Conservation (phyloP, 352 stramenopile species). For the Phytophthora agathidicida region DNA sequence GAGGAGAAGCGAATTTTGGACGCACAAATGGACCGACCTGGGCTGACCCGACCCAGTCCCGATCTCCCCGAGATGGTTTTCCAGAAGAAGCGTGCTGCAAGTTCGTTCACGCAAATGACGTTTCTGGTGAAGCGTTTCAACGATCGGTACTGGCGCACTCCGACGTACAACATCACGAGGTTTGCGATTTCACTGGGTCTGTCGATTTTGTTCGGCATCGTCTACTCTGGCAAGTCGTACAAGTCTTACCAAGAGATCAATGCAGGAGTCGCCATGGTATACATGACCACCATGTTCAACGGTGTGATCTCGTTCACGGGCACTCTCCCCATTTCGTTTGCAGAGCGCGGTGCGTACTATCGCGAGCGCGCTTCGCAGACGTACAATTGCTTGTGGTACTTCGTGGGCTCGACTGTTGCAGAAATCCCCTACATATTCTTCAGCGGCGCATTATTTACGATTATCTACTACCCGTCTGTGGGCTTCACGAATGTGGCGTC, state of each 20-base stretch:
- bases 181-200: conserved; percentile 63
- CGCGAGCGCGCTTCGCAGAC: conserved; percentile 88
- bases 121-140: conserved; percentile 37
- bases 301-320: conserved; percentile 76
- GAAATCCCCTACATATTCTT: conserved; percentile 76
- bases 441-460: conserved; percentile 39
- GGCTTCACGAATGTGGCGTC: conserved; percentile 46
- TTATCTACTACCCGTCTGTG: conserved; percentile 54
- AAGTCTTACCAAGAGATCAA: conserved; percentile 47
- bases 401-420: conserved; percentile 70
- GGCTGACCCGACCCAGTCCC: conserved; percentile 13
- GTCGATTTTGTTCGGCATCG: conserved; percentile 69
- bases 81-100: conserved; percentile 38
- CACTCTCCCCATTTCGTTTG: conserved; percentile 74
- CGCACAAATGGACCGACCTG: conserved; percentile 19
- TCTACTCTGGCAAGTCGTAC: conserved; percentile 54
- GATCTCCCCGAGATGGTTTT: conserved; percentile 37
- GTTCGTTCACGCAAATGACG: conserved; percentile 29
- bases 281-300: conserved; percentile 79
- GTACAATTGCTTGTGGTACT: conserved; percentile 80
- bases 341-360: conserved; percentile 87
- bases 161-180: conserved; percentile 84
- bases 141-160: conserved; percentile 67
- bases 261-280: conserved; percentile 72
- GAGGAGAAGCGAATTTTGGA: conserved; percentile 26